Evolutionary conservation across 2,329 filamentous ascomycete genomes (phyloP), one percentile per base, ranked within the genome.

Genomic region (Fusarium nelsonii): DNA sequence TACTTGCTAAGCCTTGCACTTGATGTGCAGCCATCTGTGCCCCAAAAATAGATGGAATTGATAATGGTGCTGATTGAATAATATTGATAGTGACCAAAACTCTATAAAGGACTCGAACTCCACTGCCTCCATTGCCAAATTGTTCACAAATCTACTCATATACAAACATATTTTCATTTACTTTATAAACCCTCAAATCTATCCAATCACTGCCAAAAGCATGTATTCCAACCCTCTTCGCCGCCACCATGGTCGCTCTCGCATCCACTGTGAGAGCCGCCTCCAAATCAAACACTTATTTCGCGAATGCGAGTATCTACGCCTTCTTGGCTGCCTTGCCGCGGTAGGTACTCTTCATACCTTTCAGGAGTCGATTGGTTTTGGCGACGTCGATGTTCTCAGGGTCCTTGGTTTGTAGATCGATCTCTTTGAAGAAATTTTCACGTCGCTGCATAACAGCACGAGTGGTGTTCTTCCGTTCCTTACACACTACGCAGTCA

Each of bases 321-420:
- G 56, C 51, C 4, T 34, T 18, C 8, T 36, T 46, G 3, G 16
- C n/a, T 3, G 33, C 16, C 3, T 63, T 60, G 9, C 32, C 14
- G 5, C 12, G 7, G 26, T 75, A 78, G 1, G 71, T 78, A 8
- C 70, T 63, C 11, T 72, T 69, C 2, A 77, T 23, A 2, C 65
- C 41, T 2, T 52, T 59, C 10, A 79, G 11, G 2, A 77, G 28
- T 8, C 43, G 65, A 15, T 23, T 44, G 9, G 60, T 56, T 28
- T 57, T 66, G 14, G 10, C 10, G 6, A 50, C 33, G 26, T 64
- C 49, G 65, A 53, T 16, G 1, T 18, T 6, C 4, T 4, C 2
- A 3, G 20, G 1, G 4, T 32, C 23, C 15, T 20, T 32, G 4
- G 6, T 16, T 6, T 26, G 15, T 7, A 4, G n/a, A 15, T 62